Evolutionary conservation across 352 stramenopile genomes (phyloP), one percentile per base, ranked within the genome.

Genomic region (Globisporangium polare): DNA sequence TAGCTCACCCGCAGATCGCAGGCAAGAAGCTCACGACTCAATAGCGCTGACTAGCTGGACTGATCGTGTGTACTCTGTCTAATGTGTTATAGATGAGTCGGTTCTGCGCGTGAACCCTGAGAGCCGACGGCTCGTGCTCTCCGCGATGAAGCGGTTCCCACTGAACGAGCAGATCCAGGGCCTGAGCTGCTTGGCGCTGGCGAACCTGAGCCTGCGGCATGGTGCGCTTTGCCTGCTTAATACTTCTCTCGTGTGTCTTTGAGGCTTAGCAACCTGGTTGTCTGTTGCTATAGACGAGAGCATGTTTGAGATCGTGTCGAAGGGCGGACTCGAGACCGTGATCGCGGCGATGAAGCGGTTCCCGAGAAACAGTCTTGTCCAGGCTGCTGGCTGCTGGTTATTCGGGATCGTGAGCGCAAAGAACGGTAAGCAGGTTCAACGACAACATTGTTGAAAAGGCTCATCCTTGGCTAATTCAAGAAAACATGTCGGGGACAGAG

Each of bases 161-260:
- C 55, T 85, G 17, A 79, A 71, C 26, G 77, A 88, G 58, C 72
- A 84, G 54, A 56, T 88, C 1, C 77, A 89, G 50, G 80, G 77
- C 2, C 63, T 89, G 18, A 60, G 71, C 7, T 83, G 69, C 33
- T 65, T 89, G 3, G 76, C 77, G 3, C 64, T 89, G 18, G 73
- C 74, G 6, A 89, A 89, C 20, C 53, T 89, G 3, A 86, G 77
- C 46, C 60, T 88, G 29, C 77, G 77, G 6, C 71, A 86, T 66
- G 69, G 77, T 83, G 68, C 22, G 17, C 12, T 1, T 41, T 9
- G 8, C 42, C 41, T 37, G 1, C 58, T 35, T 22, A 24, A 33
- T 43, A 27, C 22, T 37, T 18, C 29, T 20, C 10, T 6, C 51
- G 18, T 49, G 2, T 57, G 24, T 53, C 9, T 1, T 27, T 15